Base-by-base conservation (phyloP, 2,329 filamentous ascomycete genomes). In the Nemania sp. region DNA sequence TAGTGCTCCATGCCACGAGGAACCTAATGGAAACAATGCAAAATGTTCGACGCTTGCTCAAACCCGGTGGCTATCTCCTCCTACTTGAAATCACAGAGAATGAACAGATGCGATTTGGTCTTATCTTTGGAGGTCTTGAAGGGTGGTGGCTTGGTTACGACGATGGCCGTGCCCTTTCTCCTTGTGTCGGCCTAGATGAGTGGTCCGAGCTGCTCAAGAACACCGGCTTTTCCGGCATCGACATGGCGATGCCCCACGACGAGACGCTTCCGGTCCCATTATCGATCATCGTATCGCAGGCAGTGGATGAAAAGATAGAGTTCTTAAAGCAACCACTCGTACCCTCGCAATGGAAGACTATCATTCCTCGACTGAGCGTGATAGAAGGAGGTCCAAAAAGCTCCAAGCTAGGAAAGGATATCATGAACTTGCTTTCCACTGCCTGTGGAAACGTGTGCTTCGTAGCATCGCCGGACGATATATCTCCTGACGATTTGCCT, bases 31-130 rank as follows among this genome's bases (percentile, higher is more conserved):
- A 72, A 53, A 77, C 72, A 35, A 69, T 78, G 41, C 26, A 35
- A 3, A 79, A 84, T 60, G 70, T 79, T 0, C 78, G 82, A 0
- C 68, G 68, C 0, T 70, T 85, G 0, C 72, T 85, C 0, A 81
- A 79, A 24, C 81, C 84, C 0, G 83, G 81, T 1, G 85, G 85
- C 0, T 80, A 82, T 43, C 73, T 88, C 0, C 43, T 87, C 0
- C 53, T 86, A 0, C 65, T 82, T 5, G 85, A 87, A 66, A 69
- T 82, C 1, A 77, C 74, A 0, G 51, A 66, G 2, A 70, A 66
- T 13, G 45, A 54, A 0, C 24, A 22, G 3, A 47, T 72, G 29
- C 60, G 73, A 0, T 53, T 68, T 8, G 70, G 65, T 3, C 58
- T 63, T n/a, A 66, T 75, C 15, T 73, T 79, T 32, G 75, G 75